Conservation (phyloP, 768 basidiomycete genomes). For the Lactifluus hygrophoroides region DNA sequence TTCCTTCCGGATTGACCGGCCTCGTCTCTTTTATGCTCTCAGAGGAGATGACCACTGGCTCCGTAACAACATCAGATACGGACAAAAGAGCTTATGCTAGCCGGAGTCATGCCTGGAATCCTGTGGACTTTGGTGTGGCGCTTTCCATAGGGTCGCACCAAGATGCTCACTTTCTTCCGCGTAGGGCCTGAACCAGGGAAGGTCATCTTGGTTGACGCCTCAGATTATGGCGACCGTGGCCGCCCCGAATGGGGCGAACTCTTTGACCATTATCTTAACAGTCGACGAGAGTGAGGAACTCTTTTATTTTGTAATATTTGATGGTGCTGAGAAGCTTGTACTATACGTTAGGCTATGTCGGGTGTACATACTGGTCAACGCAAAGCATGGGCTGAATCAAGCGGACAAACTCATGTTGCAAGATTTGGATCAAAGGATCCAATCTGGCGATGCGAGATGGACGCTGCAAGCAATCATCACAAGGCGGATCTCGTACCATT, state of each 20-base stretch:
- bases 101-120: too few species aligned
- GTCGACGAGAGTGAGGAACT: conserved; percentile 51
- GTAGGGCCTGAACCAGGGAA: conserved; percentile 51
- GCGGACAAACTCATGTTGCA: conserved; percentile 55
- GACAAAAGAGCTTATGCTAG: too few species aligned
- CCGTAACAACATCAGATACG: too few species aligned
- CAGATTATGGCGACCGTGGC: conserved; percentile 71
- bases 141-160: too few species aligned
- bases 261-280: conserved; percentile 56
- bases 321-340: too few species aligned
- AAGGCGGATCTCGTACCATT: conserved; percentile 45
- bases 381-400: conserved; percentile 49
- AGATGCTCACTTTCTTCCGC: conserved; percentile 60
- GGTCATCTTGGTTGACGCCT: conserved; percentile 67
- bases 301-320: not conserved
- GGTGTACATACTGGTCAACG: conserved; percentile 64
- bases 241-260: conserved; percentile 66
- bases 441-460: conserved; percentile 35
- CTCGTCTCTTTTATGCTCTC: too few species aligned
- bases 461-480: conserved; percentile 68
- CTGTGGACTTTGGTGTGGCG: too few species aligned
- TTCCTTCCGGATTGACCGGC: too few species aligned
- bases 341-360: conserved; percentile 65
- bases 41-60: too few species aligned
- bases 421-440: conserved; percentile 35